Evolutionary conservation across 768 basidiomycete genomes (phyloP), one percentile per base, ranked within the genome.

Genomic region (Lactarius deliciosus): DNA sequence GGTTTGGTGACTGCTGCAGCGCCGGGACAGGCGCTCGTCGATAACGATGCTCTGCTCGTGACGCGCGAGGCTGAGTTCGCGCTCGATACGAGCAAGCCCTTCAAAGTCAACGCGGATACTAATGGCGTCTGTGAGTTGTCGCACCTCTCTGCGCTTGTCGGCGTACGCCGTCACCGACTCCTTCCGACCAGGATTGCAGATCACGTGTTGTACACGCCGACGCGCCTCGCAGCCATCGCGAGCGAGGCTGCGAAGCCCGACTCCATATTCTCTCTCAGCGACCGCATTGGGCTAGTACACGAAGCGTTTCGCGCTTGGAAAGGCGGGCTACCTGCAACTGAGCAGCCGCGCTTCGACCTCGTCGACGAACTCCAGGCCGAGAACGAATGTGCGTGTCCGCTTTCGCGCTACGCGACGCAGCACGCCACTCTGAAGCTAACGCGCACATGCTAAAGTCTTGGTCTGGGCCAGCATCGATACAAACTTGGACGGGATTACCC

Each of bases 61-160:
- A 82, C 85, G 55, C 85, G 93, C 43, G 87, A 94, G 75, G 82
- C 81, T 47, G 81, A 79, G n/a, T 83, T 95, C 71, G 75, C 83
- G 22, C 71, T 98, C 25, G 88, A 93, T 75, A 91, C 86, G 13
- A 85, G 77, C 75, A 86, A 83, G 73, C 80, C 86, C 5, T 98
- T 89, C 83, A 98, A 98, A 78, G 79, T 98, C 68, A 98, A 98
- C 74, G 90, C 89, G 2, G 89, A 89, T 50, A 95, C 94, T 0
- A 84, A 85, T 60, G 94, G 96, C 66, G 91, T 96, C 71, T 98
- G 93, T 93, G 71, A 68, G 93, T 81, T 9, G 7, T 28, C 22
- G 5, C 11, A 63, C 68, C n/a, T n/a, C 66, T 32, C 43, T 36
- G 34, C 32, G 13, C 6, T 36, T 11, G 36, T 13, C 40, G 25